Evolutionary conservation across 768 basidiomycete genomes (phyloP).

Genomic region (Leccinum sublutescens): DNA sequence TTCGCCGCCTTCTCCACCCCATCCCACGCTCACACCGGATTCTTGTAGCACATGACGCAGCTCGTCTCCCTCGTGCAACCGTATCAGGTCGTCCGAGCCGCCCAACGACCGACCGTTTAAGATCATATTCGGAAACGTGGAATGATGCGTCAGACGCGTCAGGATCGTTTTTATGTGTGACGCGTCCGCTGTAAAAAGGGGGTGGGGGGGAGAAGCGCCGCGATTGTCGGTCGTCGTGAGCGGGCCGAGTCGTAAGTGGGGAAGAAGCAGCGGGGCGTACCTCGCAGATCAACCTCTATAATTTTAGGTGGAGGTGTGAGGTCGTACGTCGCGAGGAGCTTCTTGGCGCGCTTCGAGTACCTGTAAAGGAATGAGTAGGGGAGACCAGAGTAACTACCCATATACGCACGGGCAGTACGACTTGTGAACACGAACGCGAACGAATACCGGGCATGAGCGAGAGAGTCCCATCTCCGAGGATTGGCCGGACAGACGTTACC

Average conservation of each 20-base stretch:
- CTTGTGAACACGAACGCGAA: slow-evolving; percentile 30
- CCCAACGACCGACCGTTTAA: slow-evolving; percentile 62
- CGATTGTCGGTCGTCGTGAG: background rate
- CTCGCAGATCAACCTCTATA: slow-evolving; percentile 73
- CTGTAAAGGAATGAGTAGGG: background rate
- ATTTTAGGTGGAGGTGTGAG: slow-evolving; percentile 64
- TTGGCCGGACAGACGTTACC: slow-evolving; percentile 36
- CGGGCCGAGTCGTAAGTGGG: background rate
- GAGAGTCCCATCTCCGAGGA: background rate
- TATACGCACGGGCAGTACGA: slow-evolving; percentile 66
- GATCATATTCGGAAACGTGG: slow-evolving; percentile 77
- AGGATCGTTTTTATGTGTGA: slow-evolving; percentile 63
- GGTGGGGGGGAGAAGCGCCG: background rate
- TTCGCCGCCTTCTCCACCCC: slow-evolving; percentile 13
- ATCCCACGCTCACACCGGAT: slow-evolving; percentile 42
- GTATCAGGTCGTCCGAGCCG: slow-evolving; percentile 59
- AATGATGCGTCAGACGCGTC: slow-evolving; percentile 58
- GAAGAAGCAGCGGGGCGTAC: slow-evolving; percentile 33
- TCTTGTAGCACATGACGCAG: slow-evolving; percentile 47
- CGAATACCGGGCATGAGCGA: background rate
- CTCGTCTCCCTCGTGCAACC: slow-evolving; percentile 42
- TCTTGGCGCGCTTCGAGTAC: slow-evolving; percentile 34
- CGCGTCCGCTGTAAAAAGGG: slow-evolving; percentile 44
- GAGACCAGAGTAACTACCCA: background rate
- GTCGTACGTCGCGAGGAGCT: slow-evolving; percentile 58